Evolutionary conservation across 202 grass and related monocot genomes (phyloP), one percentile per base, ranked within the genome.

Genomic region (Panicum virgatum): DNA sequence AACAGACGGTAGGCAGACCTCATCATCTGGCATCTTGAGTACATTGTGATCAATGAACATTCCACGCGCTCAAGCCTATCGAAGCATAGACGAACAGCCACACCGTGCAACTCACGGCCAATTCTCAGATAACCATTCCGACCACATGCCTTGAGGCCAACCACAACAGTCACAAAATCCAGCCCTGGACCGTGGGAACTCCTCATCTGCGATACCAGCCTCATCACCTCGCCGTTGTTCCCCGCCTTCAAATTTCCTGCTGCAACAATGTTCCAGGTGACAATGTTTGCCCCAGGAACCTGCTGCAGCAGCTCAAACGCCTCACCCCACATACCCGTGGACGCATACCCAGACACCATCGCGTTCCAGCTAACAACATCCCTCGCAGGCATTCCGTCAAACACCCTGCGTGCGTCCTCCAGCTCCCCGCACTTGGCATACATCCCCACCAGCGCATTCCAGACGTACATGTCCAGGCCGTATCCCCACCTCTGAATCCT

Each of bases 11-110:
- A n/a, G n/a, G n/a, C n/a, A n/a, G n/a, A n/a, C n/a, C n/a, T n/a
- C n/a, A 58, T 67, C 62, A 82, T 77, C 62, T 82, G 57, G 62
- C 92, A 86, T 58, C 86, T 87, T 10, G 83, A 91, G 73, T 94
- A 94, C 88, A 91, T 91, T 25, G 83, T 91, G 57, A 94, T 85
- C 80, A 94, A 70, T 12, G 80, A 80, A 86, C 88, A 91, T 70
- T 77, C 76, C 30, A 89, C 47, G 19, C 22, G 63, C 37, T 91
- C 86, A 27, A 91, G 34, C 61, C 67, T 38, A 54, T 91, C 46
- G 7, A 85, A 75, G 48, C 44, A 58, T 18, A 83, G 58, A 82
- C 86, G 67, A 48, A 91, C 23, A 44, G 86, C 77, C 13, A 62
- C 80, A 27, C 53, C 83, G 39, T 89, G 92, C 54, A 94, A 66